phyloP scores from a whole-genome alignment of 768 basidiomycete species.

The Termitomyces eurrhizus region DNA sequence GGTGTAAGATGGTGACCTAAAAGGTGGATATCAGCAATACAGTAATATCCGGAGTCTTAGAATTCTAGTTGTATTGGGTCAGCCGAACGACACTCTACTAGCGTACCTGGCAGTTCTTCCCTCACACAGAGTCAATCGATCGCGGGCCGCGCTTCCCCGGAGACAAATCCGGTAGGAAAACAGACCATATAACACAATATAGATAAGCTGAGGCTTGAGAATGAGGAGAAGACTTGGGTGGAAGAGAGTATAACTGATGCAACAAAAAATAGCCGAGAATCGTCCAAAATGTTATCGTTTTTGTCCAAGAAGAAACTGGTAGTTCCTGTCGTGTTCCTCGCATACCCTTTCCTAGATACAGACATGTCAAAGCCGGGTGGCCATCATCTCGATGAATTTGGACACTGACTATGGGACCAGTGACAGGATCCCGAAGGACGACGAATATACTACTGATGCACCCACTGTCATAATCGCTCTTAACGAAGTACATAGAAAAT shows the following conservation, averaged over 20 bases:
- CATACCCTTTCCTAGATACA: background rate
- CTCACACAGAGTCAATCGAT: conserved; percentile 9
- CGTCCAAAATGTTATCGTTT: background rate
- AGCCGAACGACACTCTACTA: conserved; percentile 10
- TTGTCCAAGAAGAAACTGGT: background rate
- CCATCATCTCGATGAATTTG: background rate
- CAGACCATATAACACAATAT: background rate
- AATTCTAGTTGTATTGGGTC: conserved; percentile 13
- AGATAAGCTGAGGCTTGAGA: background rate
- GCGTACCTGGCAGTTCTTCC: conserved; percentile 15
- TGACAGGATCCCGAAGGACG: background rate
- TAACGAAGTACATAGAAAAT: background rate
- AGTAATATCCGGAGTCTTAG: conserved; percentile 12
- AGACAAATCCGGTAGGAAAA: background rate
- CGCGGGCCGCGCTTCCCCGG: background rate
- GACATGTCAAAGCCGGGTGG: background rate
- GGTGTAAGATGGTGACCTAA: background rate
- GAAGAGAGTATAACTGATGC: too few relatives aligned
- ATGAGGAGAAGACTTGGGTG: background rate
- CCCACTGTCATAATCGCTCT: background rate
- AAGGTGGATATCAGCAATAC: background rate
- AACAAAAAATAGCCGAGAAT: background rate
- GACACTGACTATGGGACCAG: background rate
- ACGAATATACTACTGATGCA: background rate
- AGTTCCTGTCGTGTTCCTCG: background rate